Evolutionary conservation across 768 basidiomycete genomes (phyloP), one percentile per base, ranked within the genome.

Genomic region (Pisolithus microcarpus): DNA sequence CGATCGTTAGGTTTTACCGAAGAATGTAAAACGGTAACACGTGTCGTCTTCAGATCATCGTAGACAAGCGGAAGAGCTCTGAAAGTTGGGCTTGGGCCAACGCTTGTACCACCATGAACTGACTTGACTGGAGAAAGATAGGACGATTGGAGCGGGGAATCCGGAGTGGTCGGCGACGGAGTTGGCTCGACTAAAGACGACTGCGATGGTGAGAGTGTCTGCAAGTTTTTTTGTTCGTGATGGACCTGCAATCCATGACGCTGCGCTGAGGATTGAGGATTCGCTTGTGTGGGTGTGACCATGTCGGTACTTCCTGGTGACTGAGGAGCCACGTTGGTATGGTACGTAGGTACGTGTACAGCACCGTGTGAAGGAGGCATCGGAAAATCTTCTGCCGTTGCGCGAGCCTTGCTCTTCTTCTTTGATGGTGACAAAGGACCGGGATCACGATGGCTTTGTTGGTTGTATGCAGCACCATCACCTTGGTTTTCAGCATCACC

Each of bases 1-100:
- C 85, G 78, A 53, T 95, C 89, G 60, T 95, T 97, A 5, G 91
- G 82, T 16, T 84, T 80, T 50, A 97, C 91, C 45, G 86, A 82
- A 11, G 90, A 92, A 50, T 84, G 84, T 2, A 82, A 82, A 26
- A 97, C 91, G 7, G 68, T 64, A 50, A 91, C 75, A 24, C 70
- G 75, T 3, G 91, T 90, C 45, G 76, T 77, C 36, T 82, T 81
- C 13, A 98, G 82, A 61, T 95, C 89, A 13, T 72, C 67, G 4
- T 80, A 71, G 19, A 90, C 66, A 23, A 90, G 72, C 11, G 86
- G 87, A 21, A 90, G 77, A 1, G 84, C 82, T 47, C 87, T 84
- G 69, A 86, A 89, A 23, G 74, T 75, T 38, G 78, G 62, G 48
- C 61, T 60, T 53, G 52, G 58, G 30, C 66, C 43, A 58, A 61